Percentiles rank a stretch among this genome's conserved stretches.
Evolutionary conservation across 2,329 filamentous ascomycete genomes (phyloP).

Genomic region (Endothia cerciana): DNA sequence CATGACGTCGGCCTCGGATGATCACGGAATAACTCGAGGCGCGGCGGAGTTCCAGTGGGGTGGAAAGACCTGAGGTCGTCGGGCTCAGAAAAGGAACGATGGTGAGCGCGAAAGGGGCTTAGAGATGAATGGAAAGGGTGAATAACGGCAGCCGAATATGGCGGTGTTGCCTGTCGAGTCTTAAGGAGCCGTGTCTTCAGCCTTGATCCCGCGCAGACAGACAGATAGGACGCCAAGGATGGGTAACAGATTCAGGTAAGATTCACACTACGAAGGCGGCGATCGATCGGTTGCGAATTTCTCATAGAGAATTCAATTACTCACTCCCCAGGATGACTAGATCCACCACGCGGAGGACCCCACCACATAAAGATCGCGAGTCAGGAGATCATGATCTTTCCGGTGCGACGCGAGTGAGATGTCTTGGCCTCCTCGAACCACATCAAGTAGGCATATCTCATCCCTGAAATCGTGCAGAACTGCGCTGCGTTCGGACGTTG

Average conservation of each 20-base stretch:
- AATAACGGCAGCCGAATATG: not conserved
- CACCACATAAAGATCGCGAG: conserved; percentile 7
- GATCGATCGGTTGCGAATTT: conserved; percentile 5
- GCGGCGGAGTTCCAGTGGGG: not conserved
- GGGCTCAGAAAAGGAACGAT: not conserved
- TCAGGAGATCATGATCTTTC: not conserved
- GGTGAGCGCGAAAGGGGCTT: not conserved
- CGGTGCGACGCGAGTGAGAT: too few species aligned
- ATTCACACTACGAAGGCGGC: not conserved
- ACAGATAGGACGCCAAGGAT: not conserved
- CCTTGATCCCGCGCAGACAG: not conserved
- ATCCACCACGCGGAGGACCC: conserved; percentile 6
- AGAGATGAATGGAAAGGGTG: not conserved
- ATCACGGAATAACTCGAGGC: not conserved
- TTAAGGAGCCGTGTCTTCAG: not conserved
- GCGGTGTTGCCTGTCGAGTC: not conserved
- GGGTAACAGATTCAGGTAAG: conserved; percentile 11
- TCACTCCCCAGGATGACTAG: conserved; percentile 10
- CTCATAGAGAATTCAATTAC: conserved; percentile 13
- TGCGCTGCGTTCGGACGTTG: too few species aligned
- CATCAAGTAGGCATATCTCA: conserved; percentile 6
- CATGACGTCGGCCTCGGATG: conserved; percentile 1
- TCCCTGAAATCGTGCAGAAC: too few species aligned
- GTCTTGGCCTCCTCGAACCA: not conserved
- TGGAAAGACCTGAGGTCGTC: too few species aligned